phyloP scores from a whole-genome alignment of 163 green algal species.

The Coccomyxa subellipsoidea region DNA sequence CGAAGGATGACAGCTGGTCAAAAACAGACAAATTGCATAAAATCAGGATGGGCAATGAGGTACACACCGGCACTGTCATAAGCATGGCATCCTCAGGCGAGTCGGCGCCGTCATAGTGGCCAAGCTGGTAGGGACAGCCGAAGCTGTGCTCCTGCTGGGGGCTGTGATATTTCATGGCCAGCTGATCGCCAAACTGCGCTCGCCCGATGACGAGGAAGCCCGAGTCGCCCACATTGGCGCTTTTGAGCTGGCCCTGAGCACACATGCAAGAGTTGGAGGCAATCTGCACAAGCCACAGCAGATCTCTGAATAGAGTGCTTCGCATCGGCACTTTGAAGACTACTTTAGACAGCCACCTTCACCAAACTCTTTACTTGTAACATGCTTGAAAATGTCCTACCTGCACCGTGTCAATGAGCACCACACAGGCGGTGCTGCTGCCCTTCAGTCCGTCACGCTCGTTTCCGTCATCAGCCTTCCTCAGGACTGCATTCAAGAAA shows the following conservation, averaged over 20 bases:
- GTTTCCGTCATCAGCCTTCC: conserved; percentile 45
- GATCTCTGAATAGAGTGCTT: too few relatives aligned
- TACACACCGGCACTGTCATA: conserved; percentile 51
- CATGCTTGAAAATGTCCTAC: background rate
- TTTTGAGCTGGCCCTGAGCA: conserved; percentile 57
- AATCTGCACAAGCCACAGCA: too few relatives aligned
- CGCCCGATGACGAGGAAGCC: conserved; percentile 72
- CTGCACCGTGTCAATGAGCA: conserved; percentile 64
- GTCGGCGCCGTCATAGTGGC: conserved; percentile 69
- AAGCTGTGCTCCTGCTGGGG: conserved; percentile 92
- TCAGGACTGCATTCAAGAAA: conserved; percentile 38
- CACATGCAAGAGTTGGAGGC: background rate
- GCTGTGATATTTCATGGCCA: conserved; percentile 57
- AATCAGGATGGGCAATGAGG: background rate
- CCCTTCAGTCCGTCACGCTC: conserved; percentile 54
- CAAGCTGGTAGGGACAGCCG: conserved; percentile 85
- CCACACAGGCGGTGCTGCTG: conserved; percentile 69
- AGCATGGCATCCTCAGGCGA: conserved; percentile 71
- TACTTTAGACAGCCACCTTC: too few relatives aligned
- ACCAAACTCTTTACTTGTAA: too few relatives aligned
- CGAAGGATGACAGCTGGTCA: background rate
- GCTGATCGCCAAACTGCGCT: conserved; percentile 8
- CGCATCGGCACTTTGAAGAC: too few relatives aligned
- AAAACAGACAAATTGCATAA: background rate
- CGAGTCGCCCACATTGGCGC: conserved; percentile 84